A percentile compares a stretch with the other conserved stretches of the same genome.
Evolutionary conservation across 129 eudicot genomes (phyloP).

Genomic region (Cynara cardunculus): DNA sequence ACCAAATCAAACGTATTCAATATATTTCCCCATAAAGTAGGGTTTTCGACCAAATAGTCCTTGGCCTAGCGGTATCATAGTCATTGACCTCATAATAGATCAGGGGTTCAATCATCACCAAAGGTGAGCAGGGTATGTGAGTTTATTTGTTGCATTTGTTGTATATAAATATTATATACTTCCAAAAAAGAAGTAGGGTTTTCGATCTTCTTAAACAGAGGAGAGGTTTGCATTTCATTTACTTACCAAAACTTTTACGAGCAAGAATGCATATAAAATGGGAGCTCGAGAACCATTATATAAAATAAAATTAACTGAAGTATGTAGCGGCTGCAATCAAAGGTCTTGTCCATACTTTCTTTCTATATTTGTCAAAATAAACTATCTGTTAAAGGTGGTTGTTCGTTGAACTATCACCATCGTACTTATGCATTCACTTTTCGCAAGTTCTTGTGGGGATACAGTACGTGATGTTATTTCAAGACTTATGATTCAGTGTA

Average conservation of each 20-base stretch:
- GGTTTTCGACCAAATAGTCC: too few species aligned
- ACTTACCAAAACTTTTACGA: background rate
- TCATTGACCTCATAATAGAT: too few species aligned
- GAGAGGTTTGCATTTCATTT: background rate
- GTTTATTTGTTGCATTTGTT: too few species aligned
- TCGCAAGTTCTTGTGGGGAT: background rate
- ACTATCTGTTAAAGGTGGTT: background rate
- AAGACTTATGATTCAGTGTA: background rate
- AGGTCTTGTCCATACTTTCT: background rate
- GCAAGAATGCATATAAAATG: background rate
- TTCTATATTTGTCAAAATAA: background rate
- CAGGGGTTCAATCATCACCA: too few species aligned
- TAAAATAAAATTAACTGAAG: background rate
- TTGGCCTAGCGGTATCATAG: too few species aligned
- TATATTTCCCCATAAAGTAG: background rate
- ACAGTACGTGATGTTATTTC: background rate
- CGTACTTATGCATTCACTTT: background rate
- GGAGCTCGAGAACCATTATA: background rate
- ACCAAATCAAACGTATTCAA: background rate
- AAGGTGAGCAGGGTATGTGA: too few species aligned
- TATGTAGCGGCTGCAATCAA: background rate
- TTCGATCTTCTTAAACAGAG: too few species aligned
- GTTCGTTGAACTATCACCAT: constrained; percentile 12
- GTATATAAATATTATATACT: too few species aligned
- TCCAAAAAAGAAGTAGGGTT: background rate